Percentiles rank a stretch among this genome's conserved stretches.
These are phyloP conservation scores for Nicotiana tomentosiformis DNA, from an alignment of 257 asterid genomes.

Conservation along the genomic window DNA sequence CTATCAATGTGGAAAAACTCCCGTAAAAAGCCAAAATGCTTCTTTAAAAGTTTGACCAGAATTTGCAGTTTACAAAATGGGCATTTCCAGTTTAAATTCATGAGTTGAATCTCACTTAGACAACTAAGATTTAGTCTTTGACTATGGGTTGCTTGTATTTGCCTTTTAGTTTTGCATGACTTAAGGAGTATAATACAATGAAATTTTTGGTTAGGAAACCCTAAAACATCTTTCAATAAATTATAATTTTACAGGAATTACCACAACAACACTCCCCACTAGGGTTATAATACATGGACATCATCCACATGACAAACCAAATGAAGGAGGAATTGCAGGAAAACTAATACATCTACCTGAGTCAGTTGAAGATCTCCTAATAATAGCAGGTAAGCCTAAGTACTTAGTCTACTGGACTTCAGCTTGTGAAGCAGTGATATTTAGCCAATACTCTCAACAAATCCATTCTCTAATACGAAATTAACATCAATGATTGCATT, in stretches of 20 bases:
- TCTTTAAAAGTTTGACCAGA: background rate
- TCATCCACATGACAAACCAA: conserved; percentile 58
- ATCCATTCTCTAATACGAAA: background rate
- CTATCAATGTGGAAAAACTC: background rate
- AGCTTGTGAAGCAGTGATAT: background rate
- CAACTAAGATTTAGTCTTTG: background rate
- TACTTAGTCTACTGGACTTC: background rate
- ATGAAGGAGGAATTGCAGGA: conserved; percentile 49
- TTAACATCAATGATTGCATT: background rate
- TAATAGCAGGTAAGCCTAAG: conserved; percentile 57
- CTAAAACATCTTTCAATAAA: background rate
- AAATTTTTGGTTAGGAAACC: background rate
- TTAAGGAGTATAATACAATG: background rate
- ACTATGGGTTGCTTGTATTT: background rate
- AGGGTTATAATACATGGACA: conserved; percentile 85
- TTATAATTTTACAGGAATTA: conserved; percentile 36
- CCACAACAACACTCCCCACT: conserved; percentile 29
- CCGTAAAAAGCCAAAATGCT: background rate
- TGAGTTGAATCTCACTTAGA: background rate
- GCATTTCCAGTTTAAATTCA: background rate
- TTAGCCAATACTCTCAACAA: background rate
- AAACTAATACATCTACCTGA: conserved; percentile 78
- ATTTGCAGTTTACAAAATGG: background rate
- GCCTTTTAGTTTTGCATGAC: background rate
- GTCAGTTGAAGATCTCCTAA: conserved; percentile 60